A percentile compares a stretch with the other conserved stretches of the same genome.
Evolutionary conservation across 495 filamentous ascomycete genomes (phyloP).

Genomic region (Penicillium paradoxum): DNA sequence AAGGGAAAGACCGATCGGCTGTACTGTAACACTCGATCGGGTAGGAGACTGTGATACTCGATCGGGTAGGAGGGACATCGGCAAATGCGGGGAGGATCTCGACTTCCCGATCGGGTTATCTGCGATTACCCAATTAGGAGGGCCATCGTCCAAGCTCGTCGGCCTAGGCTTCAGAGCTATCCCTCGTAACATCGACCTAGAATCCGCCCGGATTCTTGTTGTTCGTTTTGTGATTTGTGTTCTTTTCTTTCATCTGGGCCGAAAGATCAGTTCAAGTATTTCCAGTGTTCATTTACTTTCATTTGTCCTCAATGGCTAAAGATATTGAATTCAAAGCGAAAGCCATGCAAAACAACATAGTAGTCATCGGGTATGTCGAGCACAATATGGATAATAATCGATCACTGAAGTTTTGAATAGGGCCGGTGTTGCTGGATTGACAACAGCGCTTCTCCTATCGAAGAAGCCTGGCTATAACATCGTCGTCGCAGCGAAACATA

Average conservation of each 20-base stretch:
- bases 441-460: conserved; percentile 73
- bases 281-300: no score
- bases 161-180: no score
- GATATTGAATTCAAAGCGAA: neutral
- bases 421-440: conserved; percentile 79
- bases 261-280: no score
- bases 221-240: no score
- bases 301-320: neutral
- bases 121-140: neutral
- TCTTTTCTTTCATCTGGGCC: no score
- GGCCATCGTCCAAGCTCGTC: no score
- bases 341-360: neutral
- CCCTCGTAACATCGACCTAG: no score
- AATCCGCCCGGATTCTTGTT: no score
- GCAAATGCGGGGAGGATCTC: neutral
- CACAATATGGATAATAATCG: neutral
- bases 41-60: neutral
- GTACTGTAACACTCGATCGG: neutral
- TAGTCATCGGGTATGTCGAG: neutral
- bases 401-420: conserved; percentile 35
- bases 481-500: conserved; percentile 44
- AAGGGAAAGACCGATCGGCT: neutral
- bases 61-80: neutral
- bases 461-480: conserved; percentile 26
- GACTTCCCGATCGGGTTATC: neutral